Base-by-base conservation (phyloP, 352 stramenopile genomes). In the Pythium apleroticum region DNA sequence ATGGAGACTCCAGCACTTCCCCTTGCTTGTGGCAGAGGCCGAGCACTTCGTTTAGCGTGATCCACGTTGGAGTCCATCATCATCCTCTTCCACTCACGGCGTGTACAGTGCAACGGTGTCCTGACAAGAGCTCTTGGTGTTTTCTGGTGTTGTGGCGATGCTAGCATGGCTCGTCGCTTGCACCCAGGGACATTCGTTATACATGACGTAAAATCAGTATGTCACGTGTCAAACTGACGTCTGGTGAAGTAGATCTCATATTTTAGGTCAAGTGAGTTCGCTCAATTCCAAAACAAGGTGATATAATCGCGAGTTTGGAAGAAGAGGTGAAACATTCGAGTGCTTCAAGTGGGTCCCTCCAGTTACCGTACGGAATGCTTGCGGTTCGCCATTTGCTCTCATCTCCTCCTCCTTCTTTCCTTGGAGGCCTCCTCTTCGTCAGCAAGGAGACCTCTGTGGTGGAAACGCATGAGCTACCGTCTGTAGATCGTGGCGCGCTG, bases 141-240 rank as follows among this genome's bases (percentile, higher is more conserved):
- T 52, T 52, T 52, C 45, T 52, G 45, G 45, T 52, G 45, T 20
- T 27, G 7, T 52, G 45, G 20, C 22, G 20, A 52, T 46, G 39
- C 45, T 30, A 30, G 45, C 11, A n/a, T 30, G 45, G 45, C 45
- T 17, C 14, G 45, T 52, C 45, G 45, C 45, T 52, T 52, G 45
- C 22, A 30, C 22, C 45, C 5, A 33, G 30, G 30, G 1, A 10
- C 30, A 33, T 33, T 33, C 30, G 10, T 5, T 33, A 33, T 33
- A 9, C 10, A 10, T 33, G 30, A 33, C 30, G 30, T 33, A 1
- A 52, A 30, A 27, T 27, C 41, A 49, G 41, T 49, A 49, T 49
- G 17, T 49, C 14, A 49, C 7, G 10, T 25, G 41, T 27, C 6
- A 49, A 27, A 52, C 5, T 30, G 12, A 10, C 45, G 6, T 30